Percentiles rank a stretch among this genome's conserved stretches.
Evolutionary conservation across 2,329 filamentous ascomycete genomes (phyloP).

Genomic region (Paecilomyces dactylethromorphus): DNA sequence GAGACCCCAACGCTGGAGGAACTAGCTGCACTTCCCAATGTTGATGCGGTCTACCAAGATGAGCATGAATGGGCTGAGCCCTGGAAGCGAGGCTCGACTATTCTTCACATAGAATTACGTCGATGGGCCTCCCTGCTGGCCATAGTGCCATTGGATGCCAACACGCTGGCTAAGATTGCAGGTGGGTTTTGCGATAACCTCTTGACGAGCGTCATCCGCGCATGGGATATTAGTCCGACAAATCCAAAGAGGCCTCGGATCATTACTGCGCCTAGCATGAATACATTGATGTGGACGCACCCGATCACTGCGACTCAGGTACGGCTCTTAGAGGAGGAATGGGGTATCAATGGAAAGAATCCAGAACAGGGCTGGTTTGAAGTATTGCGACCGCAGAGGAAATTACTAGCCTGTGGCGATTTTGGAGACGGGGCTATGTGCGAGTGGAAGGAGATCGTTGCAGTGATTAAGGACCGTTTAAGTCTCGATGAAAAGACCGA

Average conservation of each 20-base stretch:
- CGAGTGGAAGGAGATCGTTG: slow-evolving; percentile 70
- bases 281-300: slow-evolving; percentile 84
- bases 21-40: slow-evolving; percentile 57
- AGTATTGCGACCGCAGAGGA: slow-evolving; percentile 62
- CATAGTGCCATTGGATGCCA: slow-evolving; percentile 75
- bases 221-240: slow-evolving; percentile 71
- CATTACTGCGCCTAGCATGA: slow-evolving; percentile 76
- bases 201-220: slow-evolving; percentile 65
- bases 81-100: slow-evolving; percentile 71
- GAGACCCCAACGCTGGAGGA: slow-evolving; percentile 67
- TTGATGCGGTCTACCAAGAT: slow-evolving; percentile 76
- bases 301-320: slow-evolving; percentile 72
- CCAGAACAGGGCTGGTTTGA: slow-evolving; percentile 54
- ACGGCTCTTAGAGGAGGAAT: slow-evolving; percentile 63
- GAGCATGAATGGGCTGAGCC: slow-evolving; percentile 75
- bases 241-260: slow-evolving; percentile 58
- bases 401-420: slow-evolving; percentile 79
- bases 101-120: slow-evolving; percentile 85
- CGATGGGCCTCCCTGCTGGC: slow-evolving; percentile 76
- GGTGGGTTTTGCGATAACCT: slow-evolving; percentile 73
- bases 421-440: slow-evolving; percentile 76
- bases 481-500: not conserved
- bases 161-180: slow-evolving; percentile 77
- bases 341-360: slow-evolving; percentile 50
- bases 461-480: slow-evolving; percentile 47